Evolutionary conservation across 805 yeast species (phyloP).

Genomic region (Metschnikowia peoriensis): DNA sequence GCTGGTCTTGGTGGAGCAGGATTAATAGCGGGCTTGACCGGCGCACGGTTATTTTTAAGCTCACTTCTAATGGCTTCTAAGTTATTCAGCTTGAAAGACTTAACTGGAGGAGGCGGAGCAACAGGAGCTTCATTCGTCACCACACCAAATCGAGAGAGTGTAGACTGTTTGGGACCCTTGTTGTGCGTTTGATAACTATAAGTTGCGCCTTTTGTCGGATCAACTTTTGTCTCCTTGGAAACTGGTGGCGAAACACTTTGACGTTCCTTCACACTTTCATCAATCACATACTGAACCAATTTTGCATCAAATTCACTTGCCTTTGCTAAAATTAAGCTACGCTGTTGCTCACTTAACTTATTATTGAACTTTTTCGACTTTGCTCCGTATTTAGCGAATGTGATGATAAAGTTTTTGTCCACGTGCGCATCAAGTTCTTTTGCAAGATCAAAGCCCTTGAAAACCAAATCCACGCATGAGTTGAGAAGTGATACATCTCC

Average conservation of each 20-base stretch:
- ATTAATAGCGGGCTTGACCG: conserved; percentile 18
- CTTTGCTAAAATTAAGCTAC: conserved; percentile 57
- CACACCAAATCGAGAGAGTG: conserved; percentile 36
- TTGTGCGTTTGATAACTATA: conserved; percentile 21
- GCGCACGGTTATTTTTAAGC: conserved; percentile 23
- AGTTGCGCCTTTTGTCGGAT: conserved; percentile 18
- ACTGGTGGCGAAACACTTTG: conserved; percentile 26
- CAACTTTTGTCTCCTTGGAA: conserved; percentile 3
- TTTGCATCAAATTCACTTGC: conserved; percentile 55
- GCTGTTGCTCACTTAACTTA: conserved; percentile 65
- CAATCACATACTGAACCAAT: conserved; percentile 51
- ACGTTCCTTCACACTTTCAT: conserved; percentile 25
- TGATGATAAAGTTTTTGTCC: conserved; percentile 50
- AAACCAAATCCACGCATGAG: conserved; percentile 70
- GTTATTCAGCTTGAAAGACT: conserved; percentile 28
- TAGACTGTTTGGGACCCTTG: conserved; percentile 33
- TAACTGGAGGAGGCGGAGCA: conserved; percentile 34
- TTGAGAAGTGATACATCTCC: conserved; percentile 73
- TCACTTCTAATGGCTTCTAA: conserved; percentile 36
- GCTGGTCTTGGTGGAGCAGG: conserved; percentile 56
- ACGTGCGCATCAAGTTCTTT: conserved; percentile 50
- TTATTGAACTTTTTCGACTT: conserved; percentile 67
- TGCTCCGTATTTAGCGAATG: conserved; percentile 62
- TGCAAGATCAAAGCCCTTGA: conserved; percentile 65
- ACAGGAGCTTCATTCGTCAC: conserved; percentile 30